Base-by-base conservation (phyloP, 495 filamentous ascomycete species). In the Lasiosphaeria hispida region DNA sequence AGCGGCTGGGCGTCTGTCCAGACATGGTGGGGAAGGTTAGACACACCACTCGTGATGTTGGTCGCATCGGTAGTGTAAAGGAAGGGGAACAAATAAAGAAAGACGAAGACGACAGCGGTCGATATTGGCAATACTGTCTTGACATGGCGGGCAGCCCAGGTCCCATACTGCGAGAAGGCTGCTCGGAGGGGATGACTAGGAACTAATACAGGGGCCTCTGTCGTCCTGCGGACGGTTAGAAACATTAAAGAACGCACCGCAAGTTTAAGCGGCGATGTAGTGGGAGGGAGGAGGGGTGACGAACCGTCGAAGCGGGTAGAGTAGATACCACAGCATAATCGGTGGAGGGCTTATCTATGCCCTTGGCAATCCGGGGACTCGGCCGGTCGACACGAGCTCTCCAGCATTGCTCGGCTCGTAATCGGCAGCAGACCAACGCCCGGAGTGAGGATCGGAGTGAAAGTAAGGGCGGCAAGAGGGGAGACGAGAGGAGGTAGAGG, bases 1-100 rank as follows among this genome's bases (percentile, higher is more conserved):
- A 84, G 79, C 19, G 84, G 83, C 47, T 81, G 81, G 5, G 86
- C 86, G 38, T 85, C 84, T 18, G 87, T 89, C 87, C 87, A 91
- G 52, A 87, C 87, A 78, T 89, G 85, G 64, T 87, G 83, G 14
- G 87, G 87, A 11, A 89, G 77, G 58, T 80, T 77, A 48, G 84
- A 81, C 49, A 80, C 75, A 72, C 83, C 77, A 65, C 79, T 78
- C 53, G 79, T 80, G 59, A 83, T 78, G 40, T 83, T 78, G 68
- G 76, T 75, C 62, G 82, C 76, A 65, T 84, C 78, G 70, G 75
- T 76, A 63, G 84, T 81, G 71, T 86, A 87, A 39, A 90, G 79
- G 61, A 87, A 86, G 23, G 85, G 76, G 39, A 86, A 80, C 11
- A 87, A 85, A 62, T 87, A 90, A 59, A 84, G 79, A 19, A 89